Conservation (phyloP, 2,329 filamentous ascomycete species). For the Botrytis squamosa region DNA sequence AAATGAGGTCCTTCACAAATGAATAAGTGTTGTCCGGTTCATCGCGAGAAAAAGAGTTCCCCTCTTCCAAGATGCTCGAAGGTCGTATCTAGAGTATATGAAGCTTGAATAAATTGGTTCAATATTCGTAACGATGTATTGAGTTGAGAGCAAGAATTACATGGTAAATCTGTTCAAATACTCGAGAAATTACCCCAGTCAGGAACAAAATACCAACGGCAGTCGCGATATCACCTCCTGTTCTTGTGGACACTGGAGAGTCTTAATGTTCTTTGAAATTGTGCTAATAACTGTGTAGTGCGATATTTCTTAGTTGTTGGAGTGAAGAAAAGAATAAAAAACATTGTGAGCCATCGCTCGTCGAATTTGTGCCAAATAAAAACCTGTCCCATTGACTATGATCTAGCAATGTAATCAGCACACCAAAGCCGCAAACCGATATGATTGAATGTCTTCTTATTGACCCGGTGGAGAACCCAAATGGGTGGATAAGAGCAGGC, state of each 20-base stretch:
- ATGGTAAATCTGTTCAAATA: not conserved
- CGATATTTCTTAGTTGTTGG: not conserved
- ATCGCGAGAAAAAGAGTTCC: not conserved
- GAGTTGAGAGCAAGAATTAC: not conserved
- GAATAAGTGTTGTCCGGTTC: not conserved
- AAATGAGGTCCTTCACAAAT: not conserved
- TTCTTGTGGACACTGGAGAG: not conserved
- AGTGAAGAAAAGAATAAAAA: not conserved
- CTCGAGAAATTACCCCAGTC: not conserved
- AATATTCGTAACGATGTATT: not conserved
- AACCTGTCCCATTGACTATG: not conserved
- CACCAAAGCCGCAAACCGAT: not conserved
- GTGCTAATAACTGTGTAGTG: not conserved
- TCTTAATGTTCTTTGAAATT: not conserved
- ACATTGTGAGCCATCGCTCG: not conserved
- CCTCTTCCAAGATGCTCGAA: not conserved
- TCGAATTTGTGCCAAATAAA: not conserved
- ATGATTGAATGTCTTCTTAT: not conserved
- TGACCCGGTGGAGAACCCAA: not conserved
- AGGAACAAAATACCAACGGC: not conserved
- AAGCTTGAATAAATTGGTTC: not conserved
- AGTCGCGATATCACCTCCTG: too few relatives aligned
- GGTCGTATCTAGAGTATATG: not conserved
- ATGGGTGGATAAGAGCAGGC: not conserved
- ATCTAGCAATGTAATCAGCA: too few relatives aligned